These are phyloP conservation scores for Theobroma cacao DNA, from an alignment of 345 rosid species.

Conservation along the genomic window DNA sequence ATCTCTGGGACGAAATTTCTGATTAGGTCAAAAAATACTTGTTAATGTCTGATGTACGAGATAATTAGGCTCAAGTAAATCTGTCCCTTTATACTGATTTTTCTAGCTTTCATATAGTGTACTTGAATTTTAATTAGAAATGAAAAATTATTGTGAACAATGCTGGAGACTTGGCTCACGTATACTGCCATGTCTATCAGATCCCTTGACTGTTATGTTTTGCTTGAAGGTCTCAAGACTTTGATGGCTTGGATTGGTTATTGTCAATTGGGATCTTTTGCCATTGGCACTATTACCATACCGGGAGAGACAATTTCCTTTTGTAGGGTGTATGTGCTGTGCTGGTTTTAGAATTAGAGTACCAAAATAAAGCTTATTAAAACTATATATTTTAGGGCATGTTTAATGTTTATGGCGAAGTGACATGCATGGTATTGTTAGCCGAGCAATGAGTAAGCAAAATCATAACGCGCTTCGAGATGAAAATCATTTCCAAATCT, in stretches of 20 bases:
- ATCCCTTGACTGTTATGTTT: neutral
- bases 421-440: too few relatives aligned
- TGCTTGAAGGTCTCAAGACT: neutral
- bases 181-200: neutral
- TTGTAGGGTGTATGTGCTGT: too few relatives aligned
- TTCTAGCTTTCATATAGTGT: neutral
- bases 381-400: too few relatives aligned
- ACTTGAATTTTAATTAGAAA: neutral
- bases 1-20: slow-evolving; percentile 17
- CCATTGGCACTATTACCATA: too few relatives aligned
- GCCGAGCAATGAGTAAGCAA: neutral
- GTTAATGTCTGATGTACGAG: slow-evolving; percentile 24
- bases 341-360: too few relatives aligned
- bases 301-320: too few relatives aligned
- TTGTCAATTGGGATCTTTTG: neutral
- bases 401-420: too few relatives aligned
- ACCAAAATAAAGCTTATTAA: too few relatives aligned
- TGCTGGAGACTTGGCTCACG: neutral
- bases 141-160: slow-evolving; percentile 11
- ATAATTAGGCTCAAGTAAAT: slow-evolving; percentile 24
- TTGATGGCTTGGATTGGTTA: neutral
- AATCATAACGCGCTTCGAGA: neutral
- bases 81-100: slow-evolving; percentile 13
- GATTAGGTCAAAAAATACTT: slow-evolving; percentile 22
- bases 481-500: neutral